Percentiles rank a stretch among this genome's conserved stretches.
Conservation (phyloP, 805 yeast genomes). For the Ogataea siamensis region DNA sequence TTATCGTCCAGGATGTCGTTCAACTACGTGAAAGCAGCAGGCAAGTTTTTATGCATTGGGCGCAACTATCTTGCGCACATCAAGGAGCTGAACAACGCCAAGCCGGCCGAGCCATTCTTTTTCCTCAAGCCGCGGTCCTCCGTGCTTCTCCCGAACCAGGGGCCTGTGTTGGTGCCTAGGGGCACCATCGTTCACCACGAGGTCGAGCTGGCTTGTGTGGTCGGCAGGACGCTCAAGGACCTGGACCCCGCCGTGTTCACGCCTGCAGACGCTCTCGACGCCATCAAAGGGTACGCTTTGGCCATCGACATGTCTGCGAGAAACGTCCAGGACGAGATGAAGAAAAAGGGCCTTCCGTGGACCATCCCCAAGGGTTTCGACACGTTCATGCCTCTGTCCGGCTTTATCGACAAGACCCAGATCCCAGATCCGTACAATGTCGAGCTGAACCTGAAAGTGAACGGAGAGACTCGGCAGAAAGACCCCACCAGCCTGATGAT, state of each 20-base stretch:
- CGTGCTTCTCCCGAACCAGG: slow-evolving; percentile 60
- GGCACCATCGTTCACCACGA: slow-evolving; percentile 87
- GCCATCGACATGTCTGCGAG: slow-evolving; percentile 95
- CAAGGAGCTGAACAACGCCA: slow-evolving; percentile 77
- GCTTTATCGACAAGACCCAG: slow-evolving; percentile 59
- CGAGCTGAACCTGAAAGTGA: slow-evolving; percentile 60
- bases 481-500: slow-evolving; percentile 83
- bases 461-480: slow-evolving; percentile 66
- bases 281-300: slow-evolving; percentile 83
- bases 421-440: slow-evolving; percentile 77
- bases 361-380: slow-evolving; percentile 95
- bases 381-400: slow-evolving; percentile 87
- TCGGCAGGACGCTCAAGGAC: slow-evolving; percentile 63
- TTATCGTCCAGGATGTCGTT: slow-evolving; percentile 38
- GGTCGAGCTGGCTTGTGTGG: slow-evolving; percentile 81
- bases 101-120: slow-evolving; percentile 87
- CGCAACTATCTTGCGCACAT: slow-evolving; percentile 97
- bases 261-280: slow-evolving; percentile 65
- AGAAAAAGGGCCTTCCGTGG: slow-evolving; percentile 95
- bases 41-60: slow-evolving; percentile 91
- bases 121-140: slow-evolving; percentile 88
- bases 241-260: slow-evolving; percentile 55
- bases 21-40: slow-evolving; percentile 55
- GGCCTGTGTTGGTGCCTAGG: slow-evolving; percentile 80
- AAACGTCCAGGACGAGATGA: slow-evolving; percentile 93